Percentiles rank a stretch among this genome's conserved stretches.
Evolutionary conservation across 345 rosid genomes (phyloP).

Genomic region (Mallotus nudiflorus): DNA sequence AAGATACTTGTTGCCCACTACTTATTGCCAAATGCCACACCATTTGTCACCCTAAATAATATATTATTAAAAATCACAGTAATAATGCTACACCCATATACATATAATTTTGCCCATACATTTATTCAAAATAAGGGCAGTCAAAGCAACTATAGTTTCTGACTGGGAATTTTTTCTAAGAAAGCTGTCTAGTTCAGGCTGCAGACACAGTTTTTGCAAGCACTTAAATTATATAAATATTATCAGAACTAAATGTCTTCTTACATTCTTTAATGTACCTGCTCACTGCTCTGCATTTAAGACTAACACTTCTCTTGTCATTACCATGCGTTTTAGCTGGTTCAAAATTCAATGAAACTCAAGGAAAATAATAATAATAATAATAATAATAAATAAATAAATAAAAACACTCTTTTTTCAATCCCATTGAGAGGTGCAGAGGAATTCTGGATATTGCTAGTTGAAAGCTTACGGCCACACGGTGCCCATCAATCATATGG

Average conservation of each 20-base stretch:
- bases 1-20: slow-evolving; percentile 33
- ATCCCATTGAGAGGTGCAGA: no score
- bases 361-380: no score
- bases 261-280: neutral
- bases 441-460: no score
- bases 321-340: neutral
- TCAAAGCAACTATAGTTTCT: no score
- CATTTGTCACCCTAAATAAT: neutral
- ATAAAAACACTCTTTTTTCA: no score
- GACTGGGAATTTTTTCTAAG: neutral
- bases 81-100: no score
- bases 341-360: neutral
- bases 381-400: no score
- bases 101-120: slow-evolving; percentile 21
- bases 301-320: neutral
- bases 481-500: no score
- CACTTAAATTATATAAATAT: neutral
- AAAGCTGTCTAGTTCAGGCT: slow-evolving; percentile 2
- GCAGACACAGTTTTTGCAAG: neutral
- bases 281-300: neutral
- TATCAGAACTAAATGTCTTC: neutral
- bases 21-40: slow-evolving; percentile 18
- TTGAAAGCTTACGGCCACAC: no score
- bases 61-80: neutral
- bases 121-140: slow-evolving; percentile 5